Base-by-base conservation (phyloP, 306 rosid species). In the Inga leiocalycina region DNA sequence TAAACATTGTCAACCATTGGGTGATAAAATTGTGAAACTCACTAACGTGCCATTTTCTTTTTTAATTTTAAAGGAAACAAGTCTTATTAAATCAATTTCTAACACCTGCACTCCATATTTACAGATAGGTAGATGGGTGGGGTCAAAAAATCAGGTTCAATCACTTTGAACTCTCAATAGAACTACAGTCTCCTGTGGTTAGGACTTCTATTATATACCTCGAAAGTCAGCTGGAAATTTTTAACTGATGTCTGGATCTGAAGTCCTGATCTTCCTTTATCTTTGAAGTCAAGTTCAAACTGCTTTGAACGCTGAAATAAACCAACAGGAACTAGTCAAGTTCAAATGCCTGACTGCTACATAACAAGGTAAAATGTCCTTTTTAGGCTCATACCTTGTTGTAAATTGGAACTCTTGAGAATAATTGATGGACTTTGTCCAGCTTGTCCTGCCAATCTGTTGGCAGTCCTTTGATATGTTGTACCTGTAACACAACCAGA, bases 391-490 rank as follows among this genome's bases (percentile, higher is more conserved):
- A 27, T 64, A 64, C 69, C 69, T 64, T 64, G 20, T 64, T 64
- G 39, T 64, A 64, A 24, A 64, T 64, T 64, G 69, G 69, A 17
- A 64, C 17, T 32, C 69, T 64, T 64, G 69, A 64, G 37, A 27
- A 64, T 27, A 64, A 8, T 32, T 64, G 69, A 30, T 64, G 69
- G 10, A 64, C 69, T 64, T 64, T 64, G 9, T 64, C 69, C 69
- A 27, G 43, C 20, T 65, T 65, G 32, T 30, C 71, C 10, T 30
- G 43, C 71, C 71, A 65, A 65, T 32, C 10, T 32, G 19, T 65
- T 65, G 71, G 71, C 71, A 30, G 71, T 65, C 71, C 71, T 32
- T 65, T 65, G n/a, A 32, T 65, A 32, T 65, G 71, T 34, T 65
- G 71, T 32, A 30, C 71, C 71, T 65, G 71, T 34, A 30, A 65